These are phyloP conservation scores for Gamsiella multidivaricata DNA, from an alignment of 192 early-diverging fungal genomes.

Conservation along the genomic window DNA sequence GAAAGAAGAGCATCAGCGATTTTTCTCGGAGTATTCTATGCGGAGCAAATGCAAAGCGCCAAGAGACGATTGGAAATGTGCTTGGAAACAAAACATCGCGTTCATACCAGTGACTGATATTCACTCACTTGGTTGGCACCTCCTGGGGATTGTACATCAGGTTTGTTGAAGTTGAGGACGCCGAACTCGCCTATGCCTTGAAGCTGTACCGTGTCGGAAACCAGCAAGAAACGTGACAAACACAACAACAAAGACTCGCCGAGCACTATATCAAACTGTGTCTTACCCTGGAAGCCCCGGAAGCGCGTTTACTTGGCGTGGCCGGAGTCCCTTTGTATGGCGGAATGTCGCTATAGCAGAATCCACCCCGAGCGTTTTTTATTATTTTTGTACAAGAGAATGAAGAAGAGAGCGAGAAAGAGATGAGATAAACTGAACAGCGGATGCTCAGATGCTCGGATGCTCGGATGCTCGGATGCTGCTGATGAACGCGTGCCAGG, in stretches of 20 bases:
- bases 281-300: slow-evolving; percentile 8
- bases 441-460: slow-evolving; percentile 1
- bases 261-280: slow-evolving; percentile 14
- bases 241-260: background rate
- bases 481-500: slow-evolving; percentile 10
- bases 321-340: background rate
- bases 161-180: slow-evolving; percentile 8
- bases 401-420: background rate
- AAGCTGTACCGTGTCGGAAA: background rate
- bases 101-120: background rate
- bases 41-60: slow-evolving; percentile 11
- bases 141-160: slow-evolving; percentile 1
- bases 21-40: slow-evolving; percentile 18
- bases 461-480: slow-evolving; percentile 5
- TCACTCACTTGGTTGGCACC: slow-evolving; percentile 1
- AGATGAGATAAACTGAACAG: background rate
- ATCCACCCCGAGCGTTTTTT: background rate
- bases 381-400: too few relatives aligned
- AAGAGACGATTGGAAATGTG: slow-evolving; percentile 8
- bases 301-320: slow-evolving; percentile 6
- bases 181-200: slow-evolving; percentile 4
- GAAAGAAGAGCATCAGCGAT: slow-evolving; percentile 11
- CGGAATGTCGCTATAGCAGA: background rate
- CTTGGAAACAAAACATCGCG: slow-evolving; percentile 12
- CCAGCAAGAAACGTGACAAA: slow-evolving; percentile 2